A percentile compares a stretch with the other conserved stretches of the same genome.
Evolutionary conservation across 306 rosid species (phyloP).

Genomic region (Prunus fruticosa): DNA sequence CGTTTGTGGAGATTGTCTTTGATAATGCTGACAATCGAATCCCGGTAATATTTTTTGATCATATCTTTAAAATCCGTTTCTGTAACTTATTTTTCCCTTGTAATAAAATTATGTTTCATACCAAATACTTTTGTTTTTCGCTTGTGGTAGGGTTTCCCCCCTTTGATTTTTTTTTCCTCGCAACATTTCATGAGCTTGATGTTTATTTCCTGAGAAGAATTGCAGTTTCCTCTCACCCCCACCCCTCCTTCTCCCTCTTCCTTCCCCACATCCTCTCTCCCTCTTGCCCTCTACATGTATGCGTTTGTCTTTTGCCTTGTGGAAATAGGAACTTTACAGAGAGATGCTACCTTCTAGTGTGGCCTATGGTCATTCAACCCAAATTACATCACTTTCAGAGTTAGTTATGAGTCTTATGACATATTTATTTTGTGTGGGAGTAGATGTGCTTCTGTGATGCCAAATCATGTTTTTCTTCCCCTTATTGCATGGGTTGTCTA

Average conservation of each 20-base stretch:
- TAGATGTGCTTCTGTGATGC: background rate
- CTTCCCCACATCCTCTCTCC: background rate
- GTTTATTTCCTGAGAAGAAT: too few relatives aligned
- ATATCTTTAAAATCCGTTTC: background rate
- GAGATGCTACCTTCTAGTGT: background rate
- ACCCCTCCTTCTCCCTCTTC: too few relatives aligned
- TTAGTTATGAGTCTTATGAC: too few relatives aligned
- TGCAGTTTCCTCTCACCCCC: too few relatives aligned
- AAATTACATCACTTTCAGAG: too few relatives aligned
- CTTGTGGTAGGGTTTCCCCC: background rate
- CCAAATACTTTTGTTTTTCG: background rate
- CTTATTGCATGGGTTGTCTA: background rate
- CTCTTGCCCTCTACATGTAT: background rate
- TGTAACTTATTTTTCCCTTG: background rate
- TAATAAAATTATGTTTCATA: background rate
- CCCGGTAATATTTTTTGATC: slow-evolving; percentile 54
- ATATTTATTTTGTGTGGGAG: too few relatives aligned
- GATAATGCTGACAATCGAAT: slow-evolving; percentile 94
- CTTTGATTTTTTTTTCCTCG: background rate
- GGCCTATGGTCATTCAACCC: background rate
- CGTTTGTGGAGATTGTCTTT: slow-evolving; percentile 97
- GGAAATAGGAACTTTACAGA: background rate
- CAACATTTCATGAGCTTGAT: background rate
- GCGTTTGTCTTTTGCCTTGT: too few relatives aligned
- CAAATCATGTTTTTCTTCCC: background rate